Evolutionary conservation across 306 rosid genomes (phyloP).

Genomic region (Castanea crenata): DNA sequence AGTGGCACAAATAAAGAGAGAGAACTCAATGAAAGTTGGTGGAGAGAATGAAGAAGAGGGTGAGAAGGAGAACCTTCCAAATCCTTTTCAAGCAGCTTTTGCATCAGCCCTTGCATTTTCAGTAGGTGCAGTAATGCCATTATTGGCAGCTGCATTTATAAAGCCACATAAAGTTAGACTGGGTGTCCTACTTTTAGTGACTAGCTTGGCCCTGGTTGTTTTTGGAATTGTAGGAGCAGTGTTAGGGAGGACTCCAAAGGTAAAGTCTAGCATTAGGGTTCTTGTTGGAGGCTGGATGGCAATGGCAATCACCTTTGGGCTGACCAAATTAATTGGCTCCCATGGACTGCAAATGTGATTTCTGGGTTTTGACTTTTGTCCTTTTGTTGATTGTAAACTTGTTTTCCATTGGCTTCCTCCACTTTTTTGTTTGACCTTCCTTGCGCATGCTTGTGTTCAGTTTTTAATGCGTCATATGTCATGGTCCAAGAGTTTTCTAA

Average conservation of each 20-base stretch:
- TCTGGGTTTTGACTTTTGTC: background rate
- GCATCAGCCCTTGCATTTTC: constrained; percentile 47
- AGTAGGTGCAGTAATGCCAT: constrained; percentile 39
- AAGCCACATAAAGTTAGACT: constrained; percentile 24
- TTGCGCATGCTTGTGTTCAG: background rate
- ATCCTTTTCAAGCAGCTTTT: constrained; percentile 41
- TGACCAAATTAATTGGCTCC: constrained; percentile 13
- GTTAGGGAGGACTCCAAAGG: constrained; percentile 27
- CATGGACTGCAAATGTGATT: background rate
- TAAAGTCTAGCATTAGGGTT: constrained; percentile 35
- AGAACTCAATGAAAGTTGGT: background rate
- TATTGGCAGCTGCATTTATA: constrained; percentile 36
- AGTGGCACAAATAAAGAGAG: constrained; percentile 13
- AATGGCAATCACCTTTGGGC: constrained; percentile 47
- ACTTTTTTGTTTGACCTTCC: background rate
- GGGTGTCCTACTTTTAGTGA: constrained; percentile 20
- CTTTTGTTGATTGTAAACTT: background rate
- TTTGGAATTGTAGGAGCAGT: constrained; percentile 45
- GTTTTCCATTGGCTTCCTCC: background rate
- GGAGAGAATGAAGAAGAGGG: background rate
- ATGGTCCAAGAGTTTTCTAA: too few relatives aligned
- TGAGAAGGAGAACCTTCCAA: constrained; percentile 27
- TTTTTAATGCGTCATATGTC: background rate
- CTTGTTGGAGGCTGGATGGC: constrained; percentile 57
- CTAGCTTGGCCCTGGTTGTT: constrained; percentile 37